Conservation (phyloP, 371 early-diverging fungal species). For the Mucor velutinosus region DNA sequence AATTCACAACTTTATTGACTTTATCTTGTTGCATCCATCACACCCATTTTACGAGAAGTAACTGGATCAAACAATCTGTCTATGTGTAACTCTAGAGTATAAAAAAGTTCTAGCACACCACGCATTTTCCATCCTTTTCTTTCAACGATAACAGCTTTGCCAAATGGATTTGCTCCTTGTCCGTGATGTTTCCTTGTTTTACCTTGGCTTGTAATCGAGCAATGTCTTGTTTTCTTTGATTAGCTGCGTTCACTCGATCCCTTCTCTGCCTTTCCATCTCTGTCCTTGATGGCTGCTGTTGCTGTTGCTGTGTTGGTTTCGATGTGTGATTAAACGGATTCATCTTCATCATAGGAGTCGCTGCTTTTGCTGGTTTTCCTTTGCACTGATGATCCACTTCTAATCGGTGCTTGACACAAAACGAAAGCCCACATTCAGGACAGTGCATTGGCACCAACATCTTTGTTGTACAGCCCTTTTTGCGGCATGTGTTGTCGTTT, state of each 20-base stretch:
- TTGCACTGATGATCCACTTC: slow-evolving; percentile 61
- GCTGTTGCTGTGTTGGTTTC: not conserved
- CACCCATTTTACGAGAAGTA: too few relatives aligned
- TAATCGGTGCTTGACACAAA: slow-evolving; percentile 68
- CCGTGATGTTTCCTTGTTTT: slow-evolving; percentile 39
- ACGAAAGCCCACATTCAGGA: slow-evolving; percentile 57
- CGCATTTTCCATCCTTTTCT: slow-evolving; percentile 25
- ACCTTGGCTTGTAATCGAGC: slow-evolving; percentile 28
- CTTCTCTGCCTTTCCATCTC: slow-evolving; percentile 35
- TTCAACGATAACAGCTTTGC: slow-evolving; percentile 34
- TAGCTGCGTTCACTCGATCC: slow-evolving; percentile 4
- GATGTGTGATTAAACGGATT: not conserved
- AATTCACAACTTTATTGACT: too few relatives aligned
- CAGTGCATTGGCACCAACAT: slow-evolving; percentile 62
- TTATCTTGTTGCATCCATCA: too few relatives aligned
- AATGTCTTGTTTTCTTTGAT: slow-evolving; percentile 35
- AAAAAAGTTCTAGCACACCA: slow-evolving; percentile 9
- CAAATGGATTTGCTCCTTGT: slow-evolving; percentile 37
- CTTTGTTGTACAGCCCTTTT: slow-evolving; percentile 57
- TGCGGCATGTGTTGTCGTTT: slow-evolving; percentile 58
- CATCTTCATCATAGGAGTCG: not conserved
- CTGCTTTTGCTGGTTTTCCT: slow-evolving; percentile 18
- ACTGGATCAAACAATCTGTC: too few relatives aligned
- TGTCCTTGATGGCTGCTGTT: slow-evolving; percentile 14
- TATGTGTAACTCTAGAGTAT: not conserved